These are phyloP conservation scores for Mycena maculata DNA, from an alignment of 768 basidiomycete genomes.

Conservation along the genomic window DNA sequence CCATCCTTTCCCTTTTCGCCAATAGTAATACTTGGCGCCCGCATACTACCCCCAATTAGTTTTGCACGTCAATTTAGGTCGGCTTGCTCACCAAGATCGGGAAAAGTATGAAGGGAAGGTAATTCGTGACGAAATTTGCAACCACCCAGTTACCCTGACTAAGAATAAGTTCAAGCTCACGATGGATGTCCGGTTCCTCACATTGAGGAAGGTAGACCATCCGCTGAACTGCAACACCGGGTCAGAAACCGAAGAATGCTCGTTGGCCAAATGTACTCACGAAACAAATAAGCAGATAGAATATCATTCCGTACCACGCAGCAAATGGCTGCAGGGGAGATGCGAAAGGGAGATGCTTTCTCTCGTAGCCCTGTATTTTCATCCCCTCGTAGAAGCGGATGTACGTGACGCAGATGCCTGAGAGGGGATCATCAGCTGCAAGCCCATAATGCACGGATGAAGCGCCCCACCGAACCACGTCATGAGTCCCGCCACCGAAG, in stretches of 20 bases:
- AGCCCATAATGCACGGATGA: not conserved
- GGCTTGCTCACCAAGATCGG: too few species aligned
- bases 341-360: constrained; percentile 76
- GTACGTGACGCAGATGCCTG: constrained; percentile 76
- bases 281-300: constrained; percentile 65
- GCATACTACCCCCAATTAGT: too few species aligned
- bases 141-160: constrained; percentile 54
- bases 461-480: constrained; percentile 72
- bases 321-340: constrained; percentile 78
- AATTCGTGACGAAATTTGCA: constrained; percentile 83
- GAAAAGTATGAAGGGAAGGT: constrained; percentile 77
- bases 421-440: not conserved
- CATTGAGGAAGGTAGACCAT: constrained; percentile 55
- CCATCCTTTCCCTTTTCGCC: constrained; percentile 48
- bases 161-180: not conserved
- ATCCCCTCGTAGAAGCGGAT: constrained; percentile 87
- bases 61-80: too few species aligned
- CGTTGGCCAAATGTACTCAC: constrained; percentile 54
- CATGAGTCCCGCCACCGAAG: constrained; percentile 72
- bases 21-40: constrained; percentile 64
- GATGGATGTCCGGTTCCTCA: not conserved
- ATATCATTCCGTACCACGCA: constrained; percentile 66
- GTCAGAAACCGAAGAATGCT: not conserved
- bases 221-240: constrained; percentile 51
- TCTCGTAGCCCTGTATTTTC: constrained; percentile 82